Conservation (phyloP, 176 grass and related monocot species). For the Miscanthus lutarioriparius region DNA sequence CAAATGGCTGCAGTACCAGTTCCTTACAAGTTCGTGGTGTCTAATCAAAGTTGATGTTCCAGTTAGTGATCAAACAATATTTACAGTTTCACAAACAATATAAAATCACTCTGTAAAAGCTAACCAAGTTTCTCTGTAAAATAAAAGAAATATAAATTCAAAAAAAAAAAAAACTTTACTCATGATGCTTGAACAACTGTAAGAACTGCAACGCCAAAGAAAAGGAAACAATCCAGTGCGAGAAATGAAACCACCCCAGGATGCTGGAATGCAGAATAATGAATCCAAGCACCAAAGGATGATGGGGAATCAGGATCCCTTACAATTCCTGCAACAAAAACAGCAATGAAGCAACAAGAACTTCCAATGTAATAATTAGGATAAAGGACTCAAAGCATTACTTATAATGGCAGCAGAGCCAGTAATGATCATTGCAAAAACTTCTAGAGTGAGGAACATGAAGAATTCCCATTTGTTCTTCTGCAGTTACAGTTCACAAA, state of each 20-base stretch:
- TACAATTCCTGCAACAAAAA: slow-evolving; percentile 59
- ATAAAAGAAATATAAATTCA: neutral
- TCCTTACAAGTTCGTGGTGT: neutral
- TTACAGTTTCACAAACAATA: slow-evolving; percentile 6
- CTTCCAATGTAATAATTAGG: slow-evolving; percentile 1
- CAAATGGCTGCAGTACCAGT: neutral
- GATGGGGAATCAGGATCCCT: slow-evolving; percentile 71
- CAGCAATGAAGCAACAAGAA: slow-evolving; percentile 17
- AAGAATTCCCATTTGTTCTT: slow-evolving; percentile 99
- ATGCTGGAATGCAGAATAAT: slow-evolving; percentile 68
- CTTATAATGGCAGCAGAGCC: slow-evolving; percentile 72
- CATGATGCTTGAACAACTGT: slow-evolving; percentile 82
- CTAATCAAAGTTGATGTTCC: slow-evolving; percentile 4
- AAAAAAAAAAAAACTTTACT: slow-evolving; percentile 50
- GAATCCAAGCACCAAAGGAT: slow-evolving; percentile 80
- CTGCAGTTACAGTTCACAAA: slow-evolving; percentile 71
- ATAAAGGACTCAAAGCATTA: slow-evolving; percentile 42
- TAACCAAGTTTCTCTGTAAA: slow-evolving; percentile 3
- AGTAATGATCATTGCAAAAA: slow-evolving; percentile 95
- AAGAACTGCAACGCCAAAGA: slow-evolving; percentile 86
- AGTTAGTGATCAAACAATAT: slow-evolving; percentile 22
- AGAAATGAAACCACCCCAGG: slow-evolving; percentile 71
- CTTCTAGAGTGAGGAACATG: slow-evolving; percentile 96
- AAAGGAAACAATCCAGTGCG: slow-evolving; percentile 72
- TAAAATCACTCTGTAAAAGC: neutral